phyloP scores from a whole-genome alignment of 2,329 filamentous ascomycete genomes.

The Aciculosporium take region DNA sequence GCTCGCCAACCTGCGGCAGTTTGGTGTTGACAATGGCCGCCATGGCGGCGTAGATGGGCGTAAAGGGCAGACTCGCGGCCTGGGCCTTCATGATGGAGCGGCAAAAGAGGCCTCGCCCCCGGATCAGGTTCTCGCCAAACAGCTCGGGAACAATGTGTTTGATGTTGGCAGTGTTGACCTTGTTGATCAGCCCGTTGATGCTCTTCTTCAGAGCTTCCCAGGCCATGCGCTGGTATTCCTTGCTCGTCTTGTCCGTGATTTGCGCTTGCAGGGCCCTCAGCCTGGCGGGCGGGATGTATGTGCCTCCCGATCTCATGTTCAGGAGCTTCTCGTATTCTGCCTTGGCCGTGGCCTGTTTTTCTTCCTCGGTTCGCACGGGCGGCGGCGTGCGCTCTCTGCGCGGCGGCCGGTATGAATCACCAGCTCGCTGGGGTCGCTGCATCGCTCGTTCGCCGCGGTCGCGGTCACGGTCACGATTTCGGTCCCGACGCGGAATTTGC shows the following conservation, averaged over 20 bases:
- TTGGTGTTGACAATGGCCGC: constrained; percentile 96
- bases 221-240: constrained; percentile 97
- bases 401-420: constrained; percentile 35
- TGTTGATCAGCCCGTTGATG: constrained; percentile 98
- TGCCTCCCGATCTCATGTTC: constrained; percentile 85
- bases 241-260: constrained; percentile 90
- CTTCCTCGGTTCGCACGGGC: constrained; percentile 49
- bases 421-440: constrained; percentile 23
- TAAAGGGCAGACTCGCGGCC: constrained; percentile 88
- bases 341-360: constrained; percentile 78
- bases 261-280: constrained; percentile 86
- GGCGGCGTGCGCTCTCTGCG: constrained; percentile 20
- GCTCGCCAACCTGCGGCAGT: constrained; percentile 82
- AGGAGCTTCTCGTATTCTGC: constrained; percentile 88
- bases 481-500: constrained; percentile 25
- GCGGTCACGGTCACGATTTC: constrained; percentile 20
- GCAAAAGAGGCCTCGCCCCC: constrained; percentile 85
- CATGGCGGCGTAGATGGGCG: constrained; percentile 91
- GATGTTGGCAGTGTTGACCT: constrained; percentile 96
- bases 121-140: constrained; percentile 85
- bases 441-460: constrained; percentile 11
- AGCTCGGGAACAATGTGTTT: constrained; percentile 94
- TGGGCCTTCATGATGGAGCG: constrained; percentile 97
- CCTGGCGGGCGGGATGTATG: constrained; percentile 87
- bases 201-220: constrained; percentile 99